Evolutionary conservation across 2,329 filamentous ascomycete genomes (phyloP).

Genomic region (Microcyclosporella mali): DNA sequence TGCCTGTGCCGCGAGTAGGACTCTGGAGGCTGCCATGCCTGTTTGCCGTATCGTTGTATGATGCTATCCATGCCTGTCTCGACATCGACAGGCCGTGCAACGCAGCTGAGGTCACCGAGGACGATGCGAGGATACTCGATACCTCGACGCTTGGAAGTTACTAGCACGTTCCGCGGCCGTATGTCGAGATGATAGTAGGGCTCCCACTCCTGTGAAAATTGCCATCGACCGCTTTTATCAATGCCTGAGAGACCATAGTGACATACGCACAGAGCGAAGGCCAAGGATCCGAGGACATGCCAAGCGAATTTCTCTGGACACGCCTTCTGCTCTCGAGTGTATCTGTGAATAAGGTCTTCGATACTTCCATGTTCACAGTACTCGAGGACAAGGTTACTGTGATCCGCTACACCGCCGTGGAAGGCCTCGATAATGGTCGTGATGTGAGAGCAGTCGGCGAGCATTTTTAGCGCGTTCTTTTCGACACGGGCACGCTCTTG

Average conservation of each 20-base stretch:
- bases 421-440: conserved; percentile 12
- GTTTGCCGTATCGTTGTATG: conserved; percentile 5
- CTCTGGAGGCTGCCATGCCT: conserved; percentile 17
- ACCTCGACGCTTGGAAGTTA: conserved; percentile 2
- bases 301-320: conserved; percentile 12
- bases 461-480: conserved; percentile 7
- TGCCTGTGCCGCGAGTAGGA: neutral
- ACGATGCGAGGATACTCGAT: conserved; percentile 12
- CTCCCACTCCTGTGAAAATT: conserved; percentile 11
- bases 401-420: neutral
- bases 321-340: neutral
- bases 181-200: conserved; percentile 19
- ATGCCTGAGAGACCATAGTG: conserved; percentile 14
- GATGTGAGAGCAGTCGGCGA: conserved; percentile 6
- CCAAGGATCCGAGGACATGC: conserved; percentile 13
- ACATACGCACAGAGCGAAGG: conserved; percentile 29
- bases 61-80: conserved; percentile 3
- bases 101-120: conserved; percentile 19
- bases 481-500: conserved; percentile 8
- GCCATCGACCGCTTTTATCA: neutral
- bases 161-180: conserved; percentile 15
- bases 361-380: conserved; percentile 17
- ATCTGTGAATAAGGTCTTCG: conserved; percentile 13
- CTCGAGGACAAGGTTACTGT: conserved; percentile 14
- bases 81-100: conserved; percentile 9